Evolutionary conservation across 257 asterid genomes (phyloP).

Genomic region (Solanum chiquidenum): DNA sequence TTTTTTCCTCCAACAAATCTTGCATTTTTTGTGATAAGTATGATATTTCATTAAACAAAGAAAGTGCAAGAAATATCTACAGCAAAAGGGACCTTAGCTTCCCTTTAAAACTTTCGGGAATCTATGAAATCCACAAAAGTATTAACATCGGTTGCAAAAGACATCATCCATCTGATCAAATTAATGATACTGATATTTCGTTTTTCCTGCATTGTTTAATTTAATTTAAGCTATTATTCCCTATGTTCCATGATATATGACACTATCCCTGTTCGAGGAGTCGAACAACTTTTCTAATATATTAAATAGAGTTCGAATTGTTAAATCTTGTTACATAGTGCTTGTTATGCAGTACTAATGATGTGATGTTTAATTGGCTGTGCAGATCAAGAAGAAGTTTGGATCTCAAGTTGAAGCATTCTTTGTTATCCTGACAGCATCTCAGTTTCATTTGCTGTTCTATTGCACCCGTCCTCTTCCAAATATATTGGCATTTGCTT

Average conservation of each 20-base stretch:
- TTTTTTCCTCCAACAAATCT: background rate
- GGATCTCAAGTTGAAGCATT: slow-evolving; percentile 92
- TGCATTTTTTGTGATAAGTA: background rate
- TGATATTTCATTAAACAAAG: background rate
- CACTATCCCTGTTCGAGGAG: background rate
- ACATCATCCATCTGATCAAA: background rate
- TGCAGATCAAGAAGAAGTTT: slow-evolving; percentile 77
- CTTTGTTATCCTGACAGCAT: slow-evolving; percentile 61
- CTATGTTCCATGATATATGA: background rate
- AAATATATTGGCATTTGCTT: slow-evolving; percentile 75
- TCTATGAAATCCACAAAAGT: background rate
- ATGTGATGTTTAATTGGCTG: slow-evolving; percentile 10
- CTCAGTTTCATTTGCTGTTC: slow-evolving; percentile 88
- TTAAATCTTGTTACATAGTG: background rate
- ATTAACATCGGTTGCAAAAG: background rate
- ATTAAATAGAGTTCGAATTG: background rate
- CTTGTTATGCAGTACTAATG: background rate
- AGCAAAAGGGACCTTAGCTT: background rate
- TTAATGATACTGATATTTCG: background rate
- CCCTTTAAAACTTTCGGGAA: background rate
- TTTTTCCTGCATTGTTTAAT: background rate
- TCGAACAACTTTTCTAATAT: background rate
- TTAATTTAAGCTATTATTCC: background rate
- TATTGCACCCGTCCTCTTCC: slow-evolving; percentile 98
- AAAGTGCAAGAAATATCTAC: background rate